Conservation (phyloP, 768 basidiomycete genomes). For the Collybia sp. region DNA sequence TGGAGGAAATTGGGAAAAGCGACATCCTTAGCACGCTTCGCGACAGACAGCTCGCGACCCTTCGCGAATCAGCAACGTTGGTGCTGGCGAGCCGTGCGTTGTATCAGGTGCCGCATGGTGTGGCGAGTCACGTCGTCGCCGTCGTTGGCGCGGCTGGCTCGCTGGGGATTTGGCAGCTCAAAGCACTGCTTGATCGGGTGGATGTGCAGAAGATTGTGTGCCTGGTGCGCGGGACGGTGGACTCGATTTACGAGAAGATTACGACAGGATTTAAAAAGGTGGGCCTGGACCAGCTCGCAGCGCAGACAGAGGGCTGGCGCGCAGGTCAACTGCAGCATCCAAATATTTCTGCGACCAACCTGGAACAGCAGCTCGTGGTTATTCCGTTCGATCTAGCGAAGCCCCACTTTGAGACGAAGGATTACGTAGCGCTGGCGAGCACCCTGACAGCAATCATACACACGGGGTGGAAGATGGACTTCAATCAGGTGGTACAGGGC, state of each 20-base stretch:
- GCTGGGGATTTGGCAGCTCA: constrained; percentile 8
- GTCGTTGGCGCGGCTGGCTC: constrained; percentile 9
- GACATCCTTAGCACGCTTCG: constrained; percentile 2
- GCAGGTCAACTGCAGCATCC: neutral
- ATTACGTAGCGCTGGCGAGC: constrained; percentile 5
- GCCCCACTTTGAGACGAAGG: constrained; percentile 2
- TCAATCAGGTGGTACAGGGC: constrained; percentile 8
- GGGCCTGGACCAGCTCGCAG: constrained; percentile 1
- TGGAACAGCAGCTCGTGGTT: constrained; percentile 9
- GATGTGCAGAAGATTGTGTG: constrained; percentile 8
- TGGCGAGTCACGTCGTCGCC: constrained; percentile 4
- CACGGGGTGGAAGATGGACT: constrained; percentile 12
- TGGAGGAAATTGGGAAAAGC: neutral
- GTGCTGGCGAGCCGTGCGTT: constrained; percentile 3
- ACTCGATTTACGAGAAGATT: constrained; percentile 7
- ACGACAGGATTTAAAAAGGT: constrained; percentile 1
- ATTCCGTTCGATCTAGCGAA: constrained; percentile 8
- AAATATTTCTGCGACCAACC: neutral
- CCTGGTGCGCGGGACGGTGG: constrained; percentile 4
- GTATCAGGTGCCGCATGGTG: neutral
- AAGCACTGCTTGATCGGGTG: constrained; percentile 3
- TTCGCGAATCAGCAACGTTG: constrained; percentile 1
- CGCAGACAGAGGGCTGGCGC: neutral
- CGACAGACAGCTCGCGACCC: constrained; percentile 2
- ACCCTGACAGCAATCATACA: constrained; percentile 9